phyloP scores from a whole-genome alignment of 768 basidiomycete species.

The Leccinum subtestaceum region DNA sequence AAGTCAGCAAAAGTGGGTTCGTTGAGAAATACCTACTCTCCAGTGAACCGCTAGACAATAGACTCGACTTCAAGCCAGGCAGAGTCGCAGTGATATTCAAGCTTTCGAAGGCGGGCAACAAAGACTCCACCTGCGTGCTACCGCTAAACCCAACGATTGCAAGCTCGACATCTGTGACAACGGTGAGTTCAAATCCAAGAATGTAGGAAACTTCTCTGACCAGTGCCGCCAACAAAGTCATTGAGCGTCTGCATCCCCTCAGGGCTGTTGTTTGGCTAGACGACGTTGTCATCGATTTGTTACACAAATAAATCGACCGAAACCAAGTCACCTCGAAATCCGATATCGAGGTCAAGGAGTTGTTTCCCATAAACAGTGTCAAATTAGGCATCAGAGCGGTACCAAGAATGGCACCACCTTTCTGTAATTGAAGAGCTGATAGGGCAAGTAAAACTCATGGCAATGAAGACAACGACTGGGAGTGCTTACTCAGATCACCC shows the following conservation, averaged over 20 bases:
- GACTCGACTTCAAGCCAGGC: conserved; percentile 56
- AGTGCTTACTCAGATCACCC: conserved; percentile 59
- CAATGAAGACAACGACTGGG: neutral
- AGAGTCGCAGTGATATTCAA: conserved; percentile 54
- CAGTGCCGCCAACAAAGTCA: conserved; percentile 63
- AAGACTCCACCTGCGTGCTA: conserved; percentile 58
- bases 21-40: conserved; percentile 37
- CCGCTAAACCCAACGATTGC: conserved; percentile 55
- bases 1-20: neutral
- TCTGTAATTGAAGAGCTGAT: conserved; percentile 54
- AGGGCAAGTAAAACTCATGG: neutral
- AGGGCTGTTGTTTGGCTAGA: conserved; percentile 57
- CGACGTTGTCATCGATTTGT: conserved; percentile 2
- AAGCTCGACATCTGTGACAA: conserved; percentile 48
- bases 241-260: conserved; percentile 61
- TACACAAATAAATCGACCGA: neutral
- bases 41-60: conserved; percentile 56
- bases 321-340: conserved; percentile 42
- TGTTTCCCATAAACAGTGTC: conserved; percentile 57
- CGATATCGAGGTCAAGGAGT: conserved; percentile 49
- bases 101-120: conserved; percentile 59
- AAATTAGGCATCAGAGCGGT: conserved; percentile 61
- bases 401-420: conserved; percentile 52
- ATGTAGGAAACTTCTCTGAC: conserved; percentile 25
- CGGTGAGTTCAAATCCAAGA: neutral